Conservation (phyloP, 305 asterid genomes). For the Fraxinus baroniana region DNA sequence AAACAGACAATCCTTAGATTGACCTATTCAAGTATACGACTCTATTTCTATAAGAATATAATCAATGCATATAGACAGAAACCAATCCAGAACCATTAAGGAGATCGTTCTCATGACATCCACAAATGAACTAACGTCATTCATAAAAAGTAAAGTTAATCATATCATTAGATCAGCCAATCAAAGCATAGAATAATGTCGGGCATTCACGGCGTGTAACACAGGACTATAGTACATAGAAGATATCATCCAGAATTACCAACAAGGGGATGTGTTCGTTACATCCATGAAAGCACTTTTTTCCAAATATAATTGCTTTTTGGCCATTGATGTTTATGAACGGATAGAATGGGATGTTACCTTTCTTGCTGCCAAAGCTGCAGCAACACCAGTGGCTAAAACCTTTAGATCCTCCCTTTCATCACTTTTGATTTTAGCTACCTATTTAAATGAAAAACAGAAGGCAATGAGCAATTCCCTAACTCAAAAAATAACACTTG, state of each 20-base stretch:
- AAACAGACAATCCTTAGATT: slow-evolving; percentile 13
- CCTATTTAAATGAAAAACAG: slow-evolving; percentile 45
- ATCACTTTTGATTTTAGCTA: slow-evolving; percentile 93
- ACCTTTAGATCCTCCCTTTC: slow-evolving; percentile 99
- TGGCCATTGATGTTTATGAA: not conserved
- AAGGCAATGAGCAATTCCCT: slow-evolving; percentile 17
- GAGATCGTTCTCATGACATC: not conserved
- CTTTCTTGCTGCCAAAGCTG: slow-evolving; percentile 98
- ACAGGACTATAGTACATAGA: slow-evolving; percentile 4
- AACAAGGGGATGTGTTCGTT: not conserved
- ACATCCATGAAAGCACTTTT: not conserved
- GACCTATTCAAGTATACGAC: slow-evolving; percentile 18
- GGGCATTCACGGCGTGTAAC: slow-evolving; percentile 8
- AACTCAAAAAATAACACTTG: slow-evolving; percentile 9
- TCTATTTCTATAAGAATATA: slow-evolving; percentile 1
- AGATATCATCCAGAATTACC: slow-evolving; percentile 9
- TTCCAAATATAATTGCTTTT: not conserved
- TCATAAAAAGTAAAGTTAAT: slow-evolving; percentile 16
- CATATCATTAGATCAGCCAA: slow-evolving; percentile 18
- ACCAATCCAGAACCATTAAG: slow-evolving; percentile 2
- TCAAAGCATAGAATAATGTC: slow-evolving; percentile 5
- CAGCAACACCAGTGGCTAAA: slow-evolving; percentile 96
- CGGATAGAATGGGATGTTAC: slow-evolving; percentile 35
- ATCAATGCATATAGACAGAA: slow-evolving; percentile 9
- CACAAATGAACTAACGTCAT: not conserved